Evolutionary conservation across 345 rosid genomes (phyloP).

Genomic region (Litchi chinensis): DNA sequence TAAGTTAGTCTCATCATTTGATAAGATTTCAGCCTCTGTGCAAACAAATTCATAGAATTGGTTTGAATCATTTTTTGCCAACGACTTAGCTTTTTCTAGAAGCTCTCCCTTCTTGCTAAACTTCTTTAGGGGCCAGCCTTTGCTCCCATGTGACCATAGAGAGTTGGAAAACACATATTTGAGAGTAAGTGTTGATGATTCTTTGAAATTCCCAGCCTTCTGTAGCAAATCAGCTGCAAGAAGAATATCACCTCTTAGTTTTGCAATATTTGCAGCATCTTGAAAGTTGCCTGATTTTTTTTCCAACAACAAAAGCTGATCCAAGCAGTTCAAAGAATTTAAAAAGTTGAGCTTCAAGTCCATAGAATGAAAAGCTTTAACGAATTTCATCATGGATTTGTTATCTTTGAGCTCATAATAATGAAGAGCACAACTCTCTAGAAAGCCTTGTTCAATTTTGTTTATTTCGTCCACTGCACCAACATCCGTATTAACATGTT

Average conservation of each 20-base stretch:
- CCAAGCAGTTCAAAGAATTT: slow-evolving; percentile 30
- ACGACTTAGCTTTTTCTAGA: slow-evolving; percentile 36
- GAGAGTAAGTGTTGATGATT: slow-evolving; percentile 36
- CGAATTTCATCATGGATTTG: slow-evolving; percentile 31
- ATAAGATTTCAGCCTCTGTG: slow-evolving; percentile 32
- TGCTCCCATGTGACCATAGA: slow-evolving; percentile 41
- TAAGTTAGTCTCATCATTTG: slow-evolving; percentile 17
- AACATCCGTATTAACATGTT: slow-evolving; percentile 12
- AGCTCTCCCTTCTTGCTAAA: slow-evolving; percentile 32
- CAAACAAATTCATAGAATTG: slow-evolving; percentile 29
- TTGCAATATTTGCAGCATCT: slow-evolving; percentile 40
- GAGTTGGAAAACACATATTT: slow-evolving; percentile 39
- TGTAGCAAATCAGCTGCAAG: slow-evolving; percentile 37
- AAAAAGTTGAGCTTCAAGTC: slow-evolving; percentile 27
- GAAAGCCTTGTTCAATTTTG: slow-evolving; percentile 34
- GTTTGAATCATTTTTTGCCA: slow-evolving; percentile 25
- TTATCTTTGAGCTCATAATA: slow-evolving; percentile 26
- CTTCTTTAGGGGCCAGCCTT: slow-evolving; percentile 49
- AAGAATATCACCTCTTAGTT: slow-evolving; percentile 36
- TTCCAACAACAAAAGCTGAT: slow-evolving; percentile 38
- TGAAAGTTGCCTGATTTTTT: slow-evolving; percentile 35
- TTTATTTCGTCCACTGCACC: slow-evolving; percentile 20
- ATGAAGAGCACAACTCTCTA: slow-evolving; percentile 40
- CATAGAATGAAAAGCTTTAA: slow-evolving; percentile 30
- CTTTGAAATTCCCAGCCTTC: slow-evolving; percentile 31